A percentile compares a stretch with the other conserved stretches of the same genome.
Evolutionary conservation across 2,329 filamentous ascomycete species (phyloP).

Genomic region (Diaporthe helianthi): DNA sequence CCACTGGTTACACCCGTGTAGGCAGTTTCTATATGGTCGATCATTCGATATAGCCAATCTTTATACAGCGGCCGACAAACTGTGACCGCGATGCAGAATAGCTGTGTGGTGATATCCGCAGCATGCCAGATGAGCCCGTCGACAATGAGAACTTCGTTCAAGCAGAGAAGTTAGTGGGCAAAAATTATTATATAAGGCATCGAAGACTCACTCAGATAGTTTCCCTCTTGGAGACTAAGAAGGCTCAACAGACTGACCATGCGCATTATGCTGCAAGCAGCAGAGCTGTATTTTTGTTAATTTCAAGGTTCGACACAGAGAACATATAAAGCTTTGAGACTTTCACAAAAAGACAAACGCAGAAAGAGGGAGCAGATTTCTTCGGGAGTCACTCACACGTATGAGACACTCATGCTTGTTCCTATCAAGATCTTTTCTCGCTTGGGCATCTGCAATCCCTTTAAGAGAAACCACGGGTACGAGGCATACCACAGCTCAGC

Average conservation of each 20-base stretch:
- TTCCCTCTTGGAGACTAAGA: too few species aligned
- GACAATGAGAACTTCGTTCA: conserved; percentile 12
- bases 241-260: conserved; percentile 3
- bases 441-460: conserved; percentile 26
- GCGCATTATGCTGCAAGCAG: conserved; percentile 27
- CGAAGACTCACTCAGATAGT: too few species aligned
- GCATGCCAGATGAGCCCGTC: conserved; percentile 32
- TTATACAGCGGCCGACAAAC: conserved; percentile 34
- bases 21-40: conserved; percentile 6
- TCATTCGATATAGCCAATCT: conserved; percentile 31
- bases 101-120: conserved; percentile 30
- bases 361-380: not conserved
- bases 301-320: not conserved
- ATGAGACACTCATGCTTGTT: conserved; percentile 32
- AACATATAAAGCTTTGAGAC: not conserved
- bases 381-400: conserved; percentile 14
- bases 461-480: conserved; percentile 31
- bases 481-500: conserved; percentile 32
- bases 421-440: conserved; percentile 33
- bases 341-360: not conserved
- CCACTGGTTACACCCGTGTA: not conserved
- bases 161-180: not conserved
- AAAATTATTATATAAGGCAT: too few species aligned
- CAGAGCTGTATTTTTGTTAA: conserved; percentile 11
- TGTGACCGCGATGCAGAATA: conserved; percentile 29